Base-by-base conservation (phyloP, 768 basidiomycete species). In the Tephrocybe sp. region DNA sequence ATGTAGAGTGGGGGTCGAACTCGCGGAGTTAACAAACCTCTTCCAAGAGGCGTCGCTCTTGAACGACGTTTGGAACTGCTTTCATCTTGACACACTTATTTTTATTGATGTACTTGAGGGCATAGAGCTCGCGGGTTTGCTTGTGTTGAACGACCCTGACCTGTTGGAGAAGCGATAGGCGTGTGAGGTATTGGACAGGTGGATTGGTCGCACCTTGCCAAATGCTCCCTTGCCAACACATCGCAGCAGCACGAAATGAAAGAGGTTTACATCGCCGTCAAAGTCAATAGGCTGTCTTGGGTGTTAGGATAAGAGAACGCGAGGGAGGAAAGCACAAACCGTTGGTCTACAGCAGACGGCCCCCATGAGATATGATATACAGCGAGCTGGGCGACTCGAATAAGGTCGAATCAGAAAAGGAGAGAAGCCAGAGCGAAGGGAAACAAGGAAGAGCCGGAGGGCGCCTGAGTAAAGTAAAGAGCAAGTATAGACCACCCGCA, bases 81-180 rank as follows among this genome's bases (percentile, higher is more conserved):
- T 94, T 95, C 93, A 97, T 97, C 77, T 95, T 95, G 54, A 97
- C 93, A 59, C 89, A 97, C 76, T 96, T 95, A 34, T 89, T 67
- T 69, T 99, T 99, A 77, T 98, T 98, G 71, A 99, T 99, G 73
- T 99, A 99, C 69, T 99, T 99, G 68, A 99, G 84, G 5, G 97
- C 97, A 61, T 94, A 98, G 37, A 99, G 79, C 15, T 93, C 89
- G 54, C 92, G 88, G n/a, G 93, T 90, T 68, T 98, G 92, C 65
- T 98, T 99, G 75, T 98, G 97, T 69, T 99, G 96, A 6, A 99
- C 97, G 52, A 99, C 96, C 36, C 97, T 89, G 72, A 99, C 96
- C 96, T 98, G 56, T 34, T 44, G 18, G 41, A 48, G 46, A 18
- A 47, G 22, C 26, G 45, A 42, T 57, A 13, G 49, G 26, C 30